Evolutionary conservation across 2,329 filamentous ascomycete genomes (phyloP).

Genomic region (Phialocephala subalpina): DNA sequence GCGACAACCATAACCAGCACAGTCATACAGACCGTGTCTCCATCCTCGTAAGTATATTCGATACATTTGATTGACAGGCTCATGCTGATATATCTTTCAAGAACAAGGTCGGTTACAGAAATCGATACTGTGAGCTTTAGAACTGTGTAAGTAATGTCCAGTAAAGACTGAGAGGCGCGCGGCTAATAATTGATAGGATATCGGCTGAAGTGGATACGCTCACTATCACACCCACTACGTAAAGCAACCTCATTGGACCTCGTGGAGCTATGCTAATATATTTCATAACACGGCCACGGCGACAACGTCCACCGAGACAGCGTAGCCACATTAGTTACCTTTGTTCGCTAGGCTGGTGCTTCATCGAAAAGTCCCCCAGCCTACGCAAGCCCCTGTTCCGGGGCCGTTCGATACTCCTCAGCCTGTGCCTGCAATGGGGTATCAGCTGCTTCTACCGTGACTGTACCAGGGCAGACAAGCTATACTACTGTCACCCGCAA

Average conservation of each 20-base stretch:
- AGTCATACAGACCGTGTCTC: neutral
- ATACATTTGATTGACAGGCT: neutral
- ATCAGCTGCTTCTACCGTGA: neutral
- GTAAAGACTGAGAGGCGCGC: neutral
- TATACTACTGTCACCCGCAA: neutral
- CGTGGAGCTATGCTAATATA: neutral
- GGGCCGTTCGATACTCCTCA: neutral
- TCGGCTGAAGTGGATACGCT: neutral
- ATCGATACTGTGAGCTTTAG: neutral
- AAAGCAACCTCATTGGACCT: neutral
- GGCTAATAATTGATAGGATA: neutral
- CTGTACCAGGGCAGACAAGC: neutral
- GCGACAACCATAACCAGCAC: neutral
- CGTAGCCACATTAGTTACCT: neutral
- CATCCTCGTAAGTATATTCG: neutral
- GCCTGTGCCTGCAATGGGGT: neutral
- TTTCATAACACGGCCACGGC: neutral
- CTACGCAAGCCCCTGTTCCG: neutral
- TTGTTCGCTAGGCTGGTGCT: neutral
- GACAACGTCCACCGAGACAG: neutral
- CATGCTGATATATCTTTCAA: neutral
- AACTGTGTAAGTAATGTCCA: neutral
- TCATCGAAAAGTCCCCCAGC: neutral
- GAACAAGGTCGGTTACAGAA: neutral
- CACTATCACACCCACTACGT: neutral